A percentile compares a stretch with the other conserved stretches of the same genome.
These are phyloP conservation scores for Xenoacremonium recifei DNA, from an alignment of 2,329 filamentous ascomycete genomes.

Conservation along the genomic window DNA sequence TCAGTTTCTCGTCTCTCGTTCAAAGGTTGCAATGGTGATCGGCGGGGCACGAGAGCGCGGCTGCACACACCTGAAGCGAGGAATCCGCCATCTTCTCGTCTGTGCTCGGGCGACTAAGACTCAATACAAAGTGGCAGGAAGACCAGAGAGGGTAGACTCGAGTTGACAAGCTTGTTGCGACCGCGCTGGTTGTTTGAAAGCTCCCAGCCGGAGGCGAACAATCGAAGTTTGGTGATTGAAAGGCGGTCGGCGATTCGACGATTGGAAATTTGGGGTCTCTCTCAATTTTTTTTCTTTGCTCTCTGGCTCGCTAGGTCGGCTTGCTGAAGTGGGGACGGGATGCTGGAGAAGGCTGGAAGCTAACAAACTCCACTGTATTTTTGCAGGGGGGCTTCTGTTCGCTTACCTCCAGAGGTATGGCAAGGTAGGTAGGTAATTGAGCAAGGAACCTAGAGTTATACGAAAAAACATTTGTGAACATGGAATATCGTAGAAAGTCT, in stretches of 20 bases:
- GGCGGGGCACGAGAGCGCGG: constrained; percentile 26
- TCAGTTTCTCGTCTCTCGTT: constrained; percentile 19
- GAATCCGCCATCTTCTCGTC: constrained; percentile 40
- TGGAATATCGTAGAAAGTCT: too few relatives aligned
- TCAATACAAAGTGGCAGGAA: too few relatives aligned
- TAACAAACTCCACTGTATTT: not conserved
- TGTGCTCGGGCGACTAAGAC: too few relatives aligned
- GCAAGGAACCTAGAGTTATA: too few relatives aligned
- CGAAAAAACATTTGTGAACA: too few relatives aligned
- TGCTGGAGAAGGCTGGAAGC: not conserved
- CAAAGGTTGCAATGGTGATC: constrained; percentile 9
- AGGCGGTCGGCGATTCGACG: constrained; percentile 15
- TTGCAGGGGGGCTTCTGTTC: too few relatives aligned
- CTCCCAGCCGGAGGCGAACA: not conserved
- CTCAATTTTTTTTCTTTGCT: constrained; percentile 19
- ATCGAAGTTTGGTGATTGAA: constrained; percentile 3
- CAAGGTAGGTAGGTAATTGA: too few relatives aligned
- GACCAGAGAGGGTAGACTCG: not conserved
- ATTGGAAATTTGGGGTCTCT: constrained; percentile 6
- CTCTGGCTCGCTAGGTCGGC: constrained; percentile 9
- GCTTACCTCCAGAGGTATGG: too few relatives aligned
- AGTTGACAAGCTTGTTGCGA: not conserved
- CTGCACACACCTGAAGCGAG: constrained; percentile 45
- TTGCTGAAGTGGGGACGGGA: constrained; percentile 16
- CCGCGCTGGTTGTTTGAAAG: too few relatives aligned